These are phyloP conservation scores for Myxozyma sirexii DNA, from an alignment of 805 yeast genomes.

Conservation along the genomic window DNA sequence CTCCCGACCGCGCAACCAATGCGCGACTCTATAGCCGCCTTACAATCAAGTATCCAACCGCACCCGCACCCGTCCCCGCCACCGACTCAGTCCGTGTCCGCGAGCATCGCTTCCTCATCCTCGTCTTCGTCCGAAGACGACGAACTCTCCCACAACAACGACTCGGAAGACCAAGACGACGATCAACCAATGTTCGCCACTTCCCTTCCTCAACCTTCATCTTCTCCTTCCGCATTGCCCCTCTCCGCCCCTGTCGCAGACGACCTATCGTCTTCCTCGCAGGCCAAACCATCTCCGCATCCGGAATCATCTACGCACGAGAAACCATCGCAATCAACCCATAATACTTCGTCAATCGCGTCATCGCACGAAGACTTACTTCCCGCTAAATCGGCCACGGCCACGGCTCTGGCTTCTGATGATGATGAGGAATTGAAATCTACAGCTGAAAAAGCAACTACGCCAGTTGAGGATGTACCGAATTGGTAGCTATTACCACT, in stretches of 20 bases:
- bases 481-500: no score
- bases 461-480: no score
- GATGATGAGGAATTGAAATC: neutral
- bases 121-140: conserved; percentile 2
- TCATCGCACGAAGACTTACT: conserved; percentile 15
- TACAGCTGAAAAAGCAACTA: neutral
- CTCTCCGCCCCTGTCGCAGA: neutral
- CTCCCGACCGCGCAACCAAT: no score
- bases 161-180: neutral
- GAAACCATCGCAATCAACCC: neutral
- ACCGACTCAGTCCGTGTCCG: neutral
- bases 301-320: no score
- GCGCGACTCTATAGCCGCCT: neutral
- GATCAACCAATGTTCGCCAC: conserved; percentile 21
- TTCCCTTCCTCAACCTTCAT: neutral
- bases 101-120: neutral
- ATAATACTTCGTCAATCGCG: neutral
- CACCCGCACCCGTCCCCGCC: neutral
- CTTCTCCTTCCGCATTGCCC: neutral
- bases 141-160: neutral
- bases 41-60: neutral
- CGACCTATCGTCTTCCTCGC: neutral
- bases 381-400: neutral
- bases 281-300: neutral
- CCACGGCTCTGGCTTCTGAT: neutral